Percentiles rank a stretch among this genome's conserved stretches.
Conservation (phyloP, 345 rosid genomes). For the Cardamine resedifolia region DNA sequence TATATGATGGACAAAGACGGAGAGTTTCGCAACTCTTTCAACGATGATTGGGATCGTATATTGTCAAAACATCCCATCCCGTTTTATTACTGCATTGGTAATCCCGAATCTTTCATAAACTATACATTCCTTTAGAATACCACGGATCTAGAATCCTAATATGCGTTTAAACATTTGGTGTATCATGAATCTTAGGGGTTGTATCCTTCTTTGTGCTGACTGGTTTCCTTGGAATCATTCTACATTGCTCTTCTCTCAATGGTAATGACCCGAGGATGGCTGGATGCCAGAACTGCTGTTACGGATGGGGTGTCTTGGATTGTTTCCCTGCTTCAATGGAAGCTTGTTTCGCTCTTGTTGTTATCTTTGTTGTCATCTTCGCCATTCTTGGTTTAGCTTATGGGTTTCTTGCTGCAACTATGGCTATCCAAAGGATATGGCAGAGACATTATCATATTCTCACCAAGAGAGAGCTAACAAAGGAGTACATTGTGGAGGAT, state of each 20-base stretch:
- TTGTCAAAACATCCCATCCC: constrained; percentile 92
- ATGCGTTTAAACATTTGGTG: not conserved
- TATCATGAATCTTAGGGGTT: constrained; percentile 53
- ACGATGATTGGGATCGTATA: constrained; percentile 92
- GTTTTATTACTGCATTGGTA: constrained; percentile 93
- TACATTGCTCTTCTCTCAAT: constrained; percentile 83
- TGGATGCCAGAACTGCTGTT: constrained; percentile 94
- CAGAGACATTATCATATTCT: constrained; percentile 96
- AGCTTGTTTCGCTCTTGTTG: constrained; percentile 79
- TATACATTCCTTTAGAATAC: not conserved
- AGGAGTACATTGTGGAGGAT: constrained; percentile 91
- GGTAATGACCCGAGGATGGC: constrained; percentile 85
- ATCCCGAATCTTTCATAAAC: not conserved
- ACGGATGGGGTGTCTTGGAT: constrained; percentile 96
- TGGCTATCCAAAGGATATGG: constrained; percentile 96
- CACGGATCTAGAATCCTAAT: not conserved
- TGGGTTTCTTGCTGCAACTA: constrained; percentile 91
- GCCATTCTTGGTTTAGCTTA: constrained; percentile 90
- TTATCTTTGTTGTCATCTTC: constrained; percentile 85
- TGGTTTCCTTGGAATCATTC: constrained; percentile 82
- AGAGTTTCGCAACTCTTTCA: constrained; percentile 83
- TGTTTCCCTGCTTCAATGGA: constrained; percentile 98
- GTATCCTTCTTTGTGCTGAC: constrained; percentile 83
- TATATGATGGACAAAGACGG: constrained; percentile 94
- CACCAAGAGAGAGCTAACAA: constrained; percentile 85